These are phyloP conservation scores for Linanthus parryae DNA, from an alignment of 148 eudicot species.

Conservation along the genomic window DNA sequence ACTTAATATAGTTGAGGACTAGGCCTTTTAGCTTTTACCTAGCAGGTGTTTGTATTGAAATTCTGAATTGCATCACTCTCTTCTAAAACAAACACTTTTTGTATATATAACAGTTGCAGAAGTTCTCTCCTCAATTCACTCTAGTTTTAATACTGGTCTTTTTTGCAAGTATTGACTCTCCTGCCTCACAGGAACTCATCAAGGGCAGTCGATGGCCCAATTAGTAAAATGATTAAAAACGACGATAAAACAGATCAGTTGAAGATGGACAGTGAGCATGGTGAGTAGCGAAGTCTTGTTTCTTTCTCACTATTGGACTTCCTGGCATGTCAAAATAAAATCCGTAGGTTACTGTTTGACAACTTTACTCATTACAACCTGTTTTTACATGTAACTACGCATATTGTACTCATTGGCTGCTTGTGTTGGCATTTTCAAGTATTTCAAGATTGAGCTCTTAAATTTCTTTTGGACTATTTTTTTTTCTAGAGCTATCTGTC, in stretches of 20 bases:
- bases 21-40: too few relatives aligned
- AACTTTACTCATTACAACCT: neutral
- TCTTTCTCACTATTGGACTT: slow-evolving; percentile 1
- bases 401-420: neutral
- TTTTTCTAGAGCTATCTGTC: slow-evolving; percentile 50
- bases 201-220: slow-evolving; percentile 21
- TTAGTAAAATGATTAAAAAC: slow-evolving; percentile 16
- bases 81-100: too few relatives aligned
- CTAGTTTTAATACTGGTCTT: too few relatives aligned
- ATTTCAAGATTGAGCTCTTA: neutral
- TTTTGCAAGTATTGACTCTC: too few relatives aligned
- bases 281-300: slow-evolving; percentile 31
- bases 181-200: slow-evolving; percentile 15
- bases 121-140: too few relatives aligned
- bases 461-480: too few relatives aligned
- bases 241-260: slow-evolving; percentile 19
- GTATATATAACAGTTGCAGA: too few relatives aligned
- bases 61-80: too few relatives aligned
- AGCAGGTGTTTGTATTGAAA: too few relatives aligned
- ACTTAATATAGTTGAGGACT: too few relatives aligned
- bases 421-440: neutral
- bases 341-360: neutral
- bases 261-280: slow-evolving; percentile 23
- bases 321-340: neutral
- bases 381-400: neutral